phyloP scores from a whole-genome alignment of 1,284 basidiomycete genomes.

The Xerocomus nothofagi region DNA sequence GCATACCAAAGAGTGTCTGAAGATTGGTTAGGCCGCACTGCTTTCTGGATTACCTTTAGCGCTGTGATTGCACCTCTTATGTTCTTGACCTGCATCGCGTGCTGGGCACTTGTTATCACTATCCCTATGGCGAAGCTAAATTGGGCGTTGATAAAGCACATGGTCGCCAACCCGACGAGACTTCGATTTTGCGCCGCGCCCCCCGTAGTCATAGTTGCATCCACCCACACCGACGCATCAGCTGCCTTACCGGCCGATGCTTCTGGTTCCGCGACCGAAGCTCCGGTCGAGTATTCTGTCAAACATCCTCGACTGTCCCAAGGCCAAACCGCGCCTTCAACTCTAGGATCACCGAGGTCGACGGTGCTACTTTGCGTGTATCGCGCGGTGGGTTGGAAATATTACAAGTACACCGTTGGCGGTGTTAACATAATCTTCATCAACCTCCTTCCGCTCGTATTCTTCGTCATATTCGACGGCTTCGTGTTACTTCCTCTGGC shows the following conservation, averaged over 20 bases:
- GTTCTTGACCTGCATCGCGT: slow-evolving; percentile 82
- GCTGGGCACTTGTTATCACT: slow-evolving; percentile 92
- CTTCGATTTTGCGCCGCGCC: slow-evolving; percentile 90
- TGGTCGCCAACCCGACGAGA: slow-evolving; percentile 79
- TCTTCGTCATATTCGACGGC: slow-evolving; percentile 95
- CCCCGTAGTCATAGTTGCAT: slow-evolving; percentile 53
- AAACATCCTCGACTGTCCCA: slow-evolving; percentile 57
- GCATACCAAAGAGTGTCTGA: slow-evolving; percentile 39
- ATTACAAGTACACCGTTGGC: slow-evolving; percentile 99
- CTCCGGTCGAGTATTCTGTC: slow-evolving; percentile 48
- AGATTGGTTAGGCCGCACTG: slow-evolving; percentile 63
- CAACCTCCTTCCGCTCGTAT: slow-evolving; percentile 91
- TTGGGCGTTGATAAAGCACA: slow-evolving; percentile 88
- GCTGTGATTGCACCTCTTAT: slow-evolving; percentile 87
- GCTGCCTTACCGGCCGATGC: slow-evolving; percentile 19
- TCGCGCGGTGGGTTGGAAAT: slow-evolving; percentile 86
- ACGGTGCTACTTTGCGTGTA: slow-evolving; percentile 96
- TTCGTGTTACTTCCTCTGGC: slow-evolving; percentile 78
- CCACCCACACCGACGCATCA: slow-evolving; percentile 28
- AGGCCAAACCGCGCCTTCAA: slow-evolving; percentile 70
- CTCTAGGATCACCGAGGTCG: slow-evolving; percentile 68
- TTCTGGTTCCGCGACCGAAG: slow-evolving; percentile 25
- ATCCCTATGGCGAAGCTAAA: slow-evolving; percentile 98
- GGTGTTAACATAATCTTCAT: slow-evolving; percentile 99
- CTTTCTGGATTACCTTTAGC: slow-evolving; percentile 80